Evolutionary conservation across 306 rosid species (phyloP).

Genomic region (Cucurbita pepo): DNA sequence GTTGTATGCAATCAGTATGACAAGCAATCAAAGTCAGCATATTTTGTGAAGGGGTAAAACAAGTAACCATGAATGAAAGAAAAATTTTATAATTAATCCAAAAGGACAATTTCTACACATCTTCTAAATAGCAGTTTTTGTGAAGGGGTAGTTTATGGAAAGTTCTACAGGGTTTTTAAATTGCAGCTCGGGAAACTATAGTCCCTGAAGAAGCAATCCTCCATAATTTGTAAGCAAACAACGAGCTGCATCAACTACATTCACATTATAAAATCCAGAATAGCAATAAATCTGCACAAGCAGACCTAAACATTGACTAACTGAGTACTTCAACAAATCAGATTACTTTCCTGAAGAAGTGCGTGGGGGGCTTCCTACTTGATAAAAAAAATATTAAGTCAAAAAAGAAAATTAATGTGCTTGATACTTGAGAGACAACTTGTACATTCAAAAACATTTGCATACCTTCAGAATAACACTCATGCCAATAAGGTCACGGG

Average conservation of each 20-base stretch:
- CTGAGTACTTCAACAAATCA: neutral
- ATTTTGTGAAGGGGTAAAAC: neutral
- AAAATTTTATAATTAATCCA: neutral
- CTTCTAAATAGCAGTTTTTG: too few relatives aligned
- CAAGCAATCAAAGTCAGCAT: neutral
- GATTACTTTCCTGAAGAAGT: neutral
- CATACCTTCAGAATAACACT: constrained; percentile 70
- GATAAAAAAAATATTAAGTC: neutral
- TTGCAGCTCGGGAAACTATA: neutral
- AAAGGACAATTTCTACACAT: neutral
- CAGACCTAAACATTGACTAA: neutral
- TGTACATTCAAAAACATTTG: neutral
- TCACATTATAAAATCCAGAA: neutral
- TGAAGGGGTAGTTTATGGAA: neutral
- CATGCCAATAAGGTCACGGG: constrained; percentile 85
- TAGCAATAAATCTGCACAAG: neutral
- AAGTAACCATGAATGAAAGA: neutral
- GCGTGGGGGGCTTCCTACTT: neutral
- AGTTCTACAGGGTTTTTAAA: neutral
- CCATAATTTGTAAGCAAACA: neutral
- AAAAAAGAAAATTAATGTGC: neutral
- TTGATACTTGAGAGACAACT: neutral
- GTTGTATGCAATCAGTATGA: constrained; percentile 13
- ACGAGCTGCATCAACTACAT: too few relatives aligned
- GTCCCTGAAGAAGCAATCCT: neutral